Evolutionary conservation across 768 basidiomycete species (phyloP), one percentile per base, ranked within the genome.

Genomic region (Rhizopogon salebrosus): DNA sequence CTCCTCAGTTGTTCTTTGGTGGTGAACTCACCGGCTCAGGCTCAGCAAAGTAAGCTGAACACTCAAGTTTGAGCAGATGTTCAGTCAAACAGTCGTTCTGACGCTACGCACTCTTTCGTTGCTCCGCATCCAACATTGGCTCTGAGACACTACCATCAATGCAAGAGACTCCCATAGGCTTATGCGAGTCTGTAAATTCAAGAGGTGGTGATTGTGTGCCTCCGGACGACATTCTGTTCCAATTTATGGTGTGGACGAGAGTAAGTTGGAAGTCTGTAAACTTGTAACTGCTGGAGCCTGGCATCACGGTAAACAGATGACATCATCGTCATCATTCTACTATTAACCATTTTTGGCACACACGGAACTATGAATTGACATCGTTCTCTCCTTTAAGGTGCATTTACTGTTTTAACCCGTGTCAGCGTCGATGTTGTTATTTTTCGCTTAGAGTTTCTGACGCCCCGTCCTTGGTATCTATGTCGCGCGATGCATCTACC

Each of bases 181-280:
- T 55, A 23, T 77, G 67, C n/a, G 73, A 70, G 36, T 68, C 75
- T 1, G 76, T 76, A 13, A 73, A 72, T 61, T 78, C 77, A 41
- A 80, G 75, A 20, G 80, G 79, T 7, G 79, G 80, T n/a, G 80
- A 80, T 35, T 81, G 72, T 2, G 80, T 79, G 29, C 80, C 80
- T 51, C 50, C 49, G 23, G 64, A 60, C n/a, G 50, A 51, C 49
- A 42, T 54, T 20, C 14, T 51, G 49, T 42, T 29, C 23, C 39
- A 51, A 46, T 45, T 26, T 27, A 20, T 7, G 38, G 16, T n/a
- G 41, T 35, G 5, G 27, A 31, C 29, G 39, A 46, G 6, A 18
- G 39, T 22, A 20, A 3, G 29, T 51, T 11, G 41, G 7, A 46
- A 42, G 38, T 20, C 34, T 23, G 27, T 27, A 1, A 27, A 27